Evolutionary conservation across 202 grass and related monocot species (phyloP).

Genomic region (Panicum virgatum): DNA sequence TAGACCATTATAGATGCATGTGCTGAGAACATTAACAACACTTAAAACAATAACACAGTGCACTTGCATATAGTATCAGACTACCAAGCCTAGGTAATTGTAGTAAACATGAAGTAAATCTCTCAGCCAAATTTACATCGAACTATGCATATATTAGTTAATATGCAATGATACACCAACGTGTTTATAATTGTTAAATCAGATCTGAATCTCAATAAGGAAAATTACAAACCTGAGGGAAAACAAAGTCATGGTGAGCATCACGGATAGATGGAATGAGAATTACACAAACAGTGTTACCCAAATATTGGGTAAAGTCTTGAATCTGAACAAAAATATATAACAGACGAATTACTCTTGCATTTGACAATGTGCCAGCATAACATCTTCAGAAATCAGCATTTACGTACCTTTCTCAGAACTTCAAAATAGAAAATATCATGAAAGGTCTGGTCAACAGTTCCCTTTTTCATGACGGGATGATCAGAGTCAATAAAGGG

Average conservation of each 20-base stretch:
- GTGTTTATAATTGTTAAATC: conserved; percentile 20
- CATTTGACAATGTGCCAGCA: conserved; percentile 33
- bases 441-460: conserved; percentile 58
- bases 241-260: conserved; percentile 94
- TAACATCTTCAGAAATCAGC: conserved; percentile 1
- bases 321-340: conserved; percentile 63
- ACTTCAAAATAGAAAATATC: conserved; percentile 89
- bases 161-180: conserved; percentile 15
- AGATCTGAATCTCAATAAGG: not conserved
- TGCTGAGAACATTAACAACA: conserved; percentile 3
- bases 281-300: conserved; percentile 58
- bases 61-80: conserved; percentile 14
- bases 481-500: conserved; percentile 98
- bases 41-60: conserved; percentile 7
- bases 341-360: conserved; percentile 19
- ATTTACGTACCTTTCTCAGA: conserved; percentile 66
- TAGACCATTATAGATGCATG: conserved; percentile 32
- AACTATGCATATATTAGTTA: not conserved
- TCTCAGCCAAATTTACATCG: not conserved
- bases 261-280: conserved; percentile 85
- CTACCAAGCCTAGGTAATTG: not conserved
- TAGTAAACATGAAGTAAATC: not conserved
- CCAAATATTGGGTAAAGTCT: conserved; percentile 83
- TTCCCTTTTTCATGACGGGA: conserved; percentile 88
- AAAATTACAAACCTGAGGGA: conserved; percentile 76